A percentile compares a stretch with the other conserved stretches of the same genome.
These are phyloP conservation scores for Apiospora arundinis DNA, from an alignment of 2,329 filamentous ascomycete species.

Conservation along the genomic window DNA sequence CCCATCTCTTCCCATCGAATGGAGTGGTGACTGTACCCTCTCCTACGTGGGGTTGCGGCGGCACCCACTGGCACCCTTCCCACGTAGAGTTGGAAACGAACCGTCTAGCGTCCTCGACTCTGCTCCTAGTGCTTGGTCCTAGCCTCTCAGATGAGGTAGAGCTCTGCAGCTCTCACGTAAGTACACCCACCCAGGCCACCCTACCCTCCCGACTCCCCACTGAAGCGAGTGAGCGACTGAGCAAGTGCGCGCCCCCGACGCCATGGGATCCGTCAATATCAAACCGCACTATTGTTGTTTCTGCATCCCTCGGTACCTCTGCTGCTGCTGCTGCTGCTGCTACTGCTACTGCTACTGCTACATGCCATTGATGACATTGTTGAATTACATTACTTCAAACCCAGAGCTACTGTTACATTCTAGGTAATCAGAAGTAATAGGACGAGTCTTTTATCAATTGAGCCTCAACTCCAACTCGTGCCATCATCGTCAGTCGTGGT, in stretches of 20 bases:
- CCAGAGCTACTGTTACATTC: background rate
- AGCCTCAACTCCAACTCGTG: constrained; percentile 3
- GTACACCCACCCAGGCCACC: background rate
- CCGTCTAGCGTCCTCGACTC: constrained; percentile 8
- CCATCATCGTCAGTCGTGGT: background rate
- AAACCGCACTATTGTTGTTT: constrained; percentile 18
- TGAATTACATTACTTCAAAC: background rate
- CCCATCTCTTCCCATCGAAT: constrained; percentile 1
- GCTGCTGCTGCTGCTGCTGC: too few relatives aligned
- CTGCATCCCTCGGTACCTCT: background rate
- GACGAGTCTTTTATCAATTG: constrained; percentile 1
- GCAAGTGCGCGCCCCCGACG: background rate
- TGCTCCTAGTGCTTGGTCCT: constrained; percentile 9
- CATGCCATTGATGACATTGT: background rate
- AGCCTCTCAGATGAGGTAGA: constrained; percentile 13
- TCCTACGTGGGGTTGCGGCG: constrained; percentile 7
- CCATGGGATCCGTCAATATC: background rate
- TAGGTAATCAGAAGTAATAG: background rate
- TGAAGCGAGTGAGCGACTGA: background rate
- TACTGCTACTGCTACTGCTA: background rate
- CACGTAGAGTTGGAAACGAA: constrained; percentile 18
- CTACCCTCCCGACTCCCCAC: background rate
- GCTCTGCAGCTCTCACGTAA: constrained; percentile 13
- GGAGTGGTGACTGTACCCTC: constrained; percentile 4
- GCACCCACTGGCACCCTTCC: background rate